Evolutionary conservation across 192 early-diverging fungal species (phyloP).

Genomic region (Coemansia sp.): DNA sequence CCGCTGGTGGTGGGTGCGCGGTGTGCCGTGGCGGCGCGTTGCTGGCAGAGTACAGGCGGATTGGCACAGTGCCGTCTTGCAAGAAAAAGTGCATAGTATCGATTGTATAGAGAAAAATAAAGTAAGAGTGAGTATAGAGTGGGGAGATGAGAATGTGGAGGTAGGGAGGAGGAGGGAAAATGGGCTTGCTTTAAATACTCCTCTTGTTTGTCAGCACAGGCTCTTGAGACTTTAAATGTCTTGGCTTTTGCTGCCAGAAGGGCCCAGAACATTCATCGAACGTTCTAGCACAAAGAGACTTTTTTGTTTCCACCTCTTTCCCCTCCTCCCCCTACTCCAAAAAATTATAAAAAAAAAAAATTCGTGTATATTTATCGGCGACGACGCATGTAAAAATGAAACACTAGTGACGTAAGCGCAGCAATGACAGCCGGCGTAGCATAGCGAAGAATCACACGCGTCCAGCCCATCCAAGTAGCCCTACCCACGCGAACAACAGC

Average conservation of each 20-base stretch:
- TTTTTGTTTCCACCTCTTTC: neutral
- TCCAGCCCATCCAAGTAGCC: constrained; percentile 20
- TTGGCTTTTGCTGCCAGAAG: no score
- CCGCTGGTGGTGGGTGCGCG: neutral
- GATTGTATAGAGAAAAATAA: neutral
- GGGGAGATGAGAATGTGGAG: neutral
- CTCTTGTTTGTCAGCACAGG: neutral
- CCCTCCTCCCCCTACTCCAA: neutral
- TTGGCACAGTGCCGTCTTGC: constrained; percentile 32
- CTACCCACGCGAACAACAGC: neutral
- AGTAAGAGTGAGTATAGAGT: neutral
- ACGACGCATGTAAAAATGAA: constrained; percentile 11
- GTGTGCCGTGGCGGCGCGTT: constrained; percentile 29
- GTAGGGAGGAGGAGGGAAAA: neutral
- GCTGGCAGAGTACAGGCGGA: constrained; percentile 34
- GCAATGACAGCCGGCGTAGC: constrained; percentile 50
- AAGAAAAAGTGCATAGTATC: constrained; percentile 47
- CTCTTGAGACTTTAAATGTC: neutral
- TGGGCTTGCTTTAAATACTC: neutral
- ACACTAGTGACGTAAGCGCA: constrained; percentile 32
- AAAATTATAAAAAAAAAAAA: neutral
- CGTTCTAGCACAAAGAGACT: neutral
- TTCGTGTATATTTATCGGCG: neutral
- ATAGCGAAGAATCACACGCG: constrained; percentile 27
- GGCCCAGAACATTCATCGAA: constrained; percentile 1